Evolutionary conservation across 495 filamentous ascomycete genomes (phyloP).

Genomic region (Talaromyces trachyspermus): DNA sequence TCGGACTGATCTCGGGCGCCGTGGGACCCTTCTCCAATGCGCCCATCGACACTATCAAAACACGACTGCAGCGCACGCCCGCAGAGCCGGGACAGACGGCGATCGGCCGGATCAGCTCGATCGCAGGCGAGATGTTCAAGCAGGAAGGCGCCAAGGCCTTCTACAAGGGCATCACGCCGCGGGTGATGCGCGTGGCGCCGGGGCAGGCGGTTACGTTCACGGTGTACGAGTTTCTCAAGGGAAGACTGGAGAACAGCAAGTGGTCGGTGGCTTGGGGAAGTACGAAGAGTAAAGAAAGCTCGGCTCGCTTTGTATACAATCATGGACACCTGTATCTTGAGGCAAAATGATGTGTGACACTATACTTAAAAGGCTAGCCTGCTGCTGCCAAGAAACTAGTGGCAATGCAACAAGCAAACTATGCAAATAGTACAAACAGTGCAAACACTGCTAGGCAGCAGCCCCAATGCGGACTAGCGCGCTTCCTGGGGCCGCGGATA

Average conservation of each 20-base stretch:
- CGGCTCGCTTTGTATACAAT: too few relatives aligned
- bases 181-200: constrained; percentile 94
- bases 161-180: constrained; percentile 97
- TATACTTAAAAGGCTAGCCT: background rate
- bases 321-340: background rate
- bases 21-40: constrained; percentile 95
- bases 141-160: constrained; percentile 90
- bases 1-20: constrained; percentile 86
- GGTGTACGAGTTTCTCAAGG: constrained; percentile 89
- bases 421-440: constrained; percentile 1
- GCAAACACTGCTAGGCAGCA: background rate
- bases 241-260: constrained; percentile 67
- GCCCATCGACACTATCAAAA: constrained; percentile 99
- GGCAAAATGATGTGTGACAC: background rate
- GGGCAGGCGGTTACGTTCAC: constrained; percentile 98
- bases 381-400: background rate
- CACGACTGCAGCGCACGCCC: constrained; percentile 83
- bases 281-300: constrained; percentile 69
- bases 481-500: constrained; percentile 5
- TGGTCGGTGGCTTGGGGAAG: constrained; percentile 54
- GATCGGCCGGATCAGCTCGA: constrained; percentile 63
- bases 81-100: constrained; percentile 75
- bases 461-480: constrained; percentile 18
- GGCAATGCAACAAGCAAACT: background rate
- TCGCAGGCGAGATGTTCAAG: constrained; percentile 92